Evolutionary conservation across 1,284 basidiomycete species (phyloP).

Genomic region (Cutaneotrichosporon sp.): DNA sequence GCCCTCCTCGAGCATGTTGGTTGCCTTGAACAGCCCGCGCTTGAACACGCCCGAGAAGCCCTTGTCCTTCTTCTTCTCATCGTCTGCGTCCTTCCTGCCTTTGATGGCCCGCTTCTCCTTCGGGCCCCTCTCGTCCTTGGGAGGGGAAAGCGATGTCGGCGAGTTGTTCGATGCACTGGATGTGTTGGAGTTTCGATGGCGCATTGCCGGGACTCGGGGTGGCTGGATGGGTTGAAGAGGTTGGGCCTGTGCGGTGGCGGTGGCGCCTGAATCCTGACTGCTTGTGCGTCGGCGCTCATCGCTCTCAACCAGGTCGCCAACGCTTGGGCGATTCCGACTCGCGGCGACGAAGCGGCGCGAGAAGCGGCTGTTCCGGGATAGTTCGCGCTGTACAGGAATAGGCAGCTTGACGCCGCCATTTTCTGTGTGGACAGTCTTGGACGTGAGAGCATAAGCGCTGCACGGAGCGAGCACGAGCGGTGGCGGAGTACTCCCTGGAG

Average conservation of each 20-base stretch:
- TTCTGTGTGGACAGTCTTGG: conserved; percentile 44
- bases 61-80: conserved; percentile 30
- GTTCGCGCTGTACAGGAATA: conserved; percentile 22
- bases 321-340: conserved; percentile 22
- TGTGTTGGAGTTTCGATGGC: neutral
- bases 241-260: conserved; percentile 5
- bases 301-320: conserved; percentile 3
- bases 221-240: neutral
- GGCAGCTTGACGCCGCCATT: conserved; percentile 49
- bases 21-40: conserved; percentile 40
- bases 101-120: conserved; percentile 15
- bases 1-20: conserved; percentile 40
- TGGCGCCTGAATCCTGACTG: conserved; percentile 23
- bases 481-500: conserved; percentile 10
- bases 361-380: conserved; percentile 20
- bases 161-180: conserved; percentile 4
- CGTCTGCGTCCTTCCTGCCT: conserved; percentile 32
- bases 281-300: conserved; percentile 17
- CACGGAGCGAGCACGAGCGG: conserved; percentile 12
- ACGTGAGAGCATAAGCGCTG: conserved; percentile 30
- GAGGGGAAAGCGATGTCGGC: conserved; percentile 8
- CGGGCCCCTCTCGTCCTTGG: conserved; percentile 22
- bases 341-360: conserved; percentile 20
- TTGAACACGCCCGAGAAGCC: conserved; percentile 41
- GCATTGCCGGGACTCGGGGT: neutral